Percentiles rank a stretch among this genome's conserved stretches.
Conservation (phyloP, 805 yeast species). For the Barnettozyma siamensis region DNA sequence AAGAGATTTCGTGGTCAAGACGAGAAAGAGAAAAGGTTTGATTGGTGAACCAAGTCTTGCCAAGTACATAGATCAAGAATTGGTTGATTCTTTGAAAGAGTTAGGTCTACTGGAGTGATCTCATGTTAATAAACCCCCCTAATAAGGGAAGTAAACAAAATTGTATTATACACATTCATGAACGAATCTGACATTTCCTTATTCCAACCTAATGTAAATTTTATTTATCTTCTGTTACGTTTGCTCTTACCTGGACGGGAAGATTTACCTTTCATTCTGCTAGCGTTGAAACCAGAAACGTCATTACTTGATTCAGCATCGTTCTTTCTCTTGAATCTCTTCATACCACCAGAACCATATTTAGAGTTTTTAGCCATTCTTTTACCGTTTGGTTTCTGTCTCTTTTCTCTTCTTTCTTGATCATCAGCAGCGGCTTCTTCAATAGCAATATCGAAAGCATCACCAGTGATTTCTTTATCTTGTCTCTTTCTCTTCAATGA, state of each 20-base stretch:
- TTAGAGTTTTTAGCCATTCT: slow-evolving; percentile 67
- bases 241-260: slow-evolving; percentile 43
- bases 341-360: slow-evolving; percentile 75
- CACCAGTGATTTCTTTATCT: slow-evolving; percentile 62
- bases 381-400: slow-evolving; percentile 55
- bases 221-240: slow-evolving; percentile 28
- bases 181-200: background rate
- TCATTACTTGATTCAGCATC: slow-evolving; percentile 69
- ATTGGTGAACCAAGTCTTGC: slow-evolving; percentile 63
- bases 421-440: slow-evolving; percentile 69
- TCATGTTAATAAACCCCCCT: background rate
- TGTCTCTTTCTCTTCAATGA: slow-evolving; percentile 86
- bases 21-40: slow-evolving; percentile 83
- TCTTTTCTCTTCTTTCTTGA: slow-evolving; percentile 33
- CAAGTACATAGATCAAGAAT: slow-evolving; percentile 59
- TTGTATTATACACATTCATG: slow-evolving; percentile 3
- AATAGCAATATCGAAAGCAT: slow-evolving; percentile 83
- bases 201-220: too few relatives aligned
- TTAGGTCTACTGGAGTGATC: slow-evolving; percentile 34
- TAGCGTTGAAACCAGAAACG: slow-evolving; percentile 47
- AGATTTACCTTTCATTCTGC: slow-evolving; percentile 46
- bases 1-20: slow-evolving; percentile 84
- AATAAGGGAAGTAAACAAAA: background rate
- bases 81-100: slow-evolving; percentile 47
- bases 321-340: slow-evolving; percentile 66